Conservation (phyloP, 1,284 basidiomycete genomes). For the Macrocystidia cucumis region DNA sequence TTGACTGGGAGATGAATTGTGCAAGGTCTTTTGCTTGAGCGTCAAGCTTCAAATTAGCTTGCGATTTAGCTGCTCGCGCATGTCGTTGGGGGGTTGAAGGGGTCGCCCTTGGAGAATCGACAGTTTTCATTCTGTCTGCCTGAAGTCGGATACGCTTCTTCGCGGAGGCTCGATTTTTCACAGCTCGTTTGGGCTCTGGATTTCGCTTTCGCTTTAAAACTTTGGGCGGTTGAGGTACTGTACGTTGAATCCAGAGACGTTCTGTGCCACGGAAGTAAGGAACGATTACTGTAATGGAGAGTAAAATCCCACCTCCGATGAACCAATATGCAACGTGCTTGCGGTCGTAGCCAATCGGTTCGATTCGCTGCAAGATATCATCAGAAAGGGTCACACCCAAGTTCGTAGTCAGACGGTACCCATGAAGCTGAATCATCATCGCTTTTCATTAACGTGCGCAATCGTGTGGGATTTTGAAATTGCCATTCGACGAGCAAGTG, state of each 20-base stretch:
- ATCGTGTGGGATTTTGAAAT: constrained; percentile 62
- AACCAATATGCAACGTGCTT: constrained; percentile 85
- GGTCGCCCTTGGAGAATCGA: constrained; percentile 10
- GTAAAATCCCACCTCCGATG: constrained; percentile 52
- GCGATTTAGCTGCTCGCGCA: constrained; percentile 54
- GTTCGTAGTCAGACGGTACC: constrained; percentile 37
- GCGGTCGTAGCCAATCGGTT: constrained; percentile 82
- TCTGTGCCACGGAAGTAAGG: constrained; percentile 25
- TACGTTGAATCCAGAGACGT: constrained; percentile 83
- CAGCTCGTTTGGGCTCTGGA: constrained; percentile 14
- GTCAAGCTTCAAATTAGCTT: constrained; percentile 61
- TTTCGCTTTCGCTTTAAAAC: constrained; percentile 50
- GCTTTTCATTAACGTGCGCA: constrained; percentile 65
- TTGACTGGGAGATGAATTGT: constrained; percentile 44
- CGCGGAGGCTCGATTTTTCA: constrained; percentile 14
- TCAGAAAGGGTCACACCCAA: not conserved
- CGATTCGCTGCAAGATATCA: constrained; percentile 54
- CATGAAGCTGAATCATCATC: constrained; percentile 71
- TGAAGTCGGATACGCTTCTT: constrained; percentile 2
- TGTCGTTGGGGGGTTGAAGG: constrained; percentile 13
- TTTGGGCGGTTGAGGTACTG: constrained; percentile 42
- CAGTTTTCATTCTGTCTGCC: not conserved
- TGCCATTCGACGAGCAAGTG: constrained; percentile 73
- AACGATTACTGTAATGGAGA: not conserved
- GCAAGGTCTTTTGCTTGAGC: constrained; percentile 62